These are phyloP conservation scores for Panellus pusillus DNA, from an alignment of 768 basidiomycete genomes.

Conservation along the genomic window DNA sequence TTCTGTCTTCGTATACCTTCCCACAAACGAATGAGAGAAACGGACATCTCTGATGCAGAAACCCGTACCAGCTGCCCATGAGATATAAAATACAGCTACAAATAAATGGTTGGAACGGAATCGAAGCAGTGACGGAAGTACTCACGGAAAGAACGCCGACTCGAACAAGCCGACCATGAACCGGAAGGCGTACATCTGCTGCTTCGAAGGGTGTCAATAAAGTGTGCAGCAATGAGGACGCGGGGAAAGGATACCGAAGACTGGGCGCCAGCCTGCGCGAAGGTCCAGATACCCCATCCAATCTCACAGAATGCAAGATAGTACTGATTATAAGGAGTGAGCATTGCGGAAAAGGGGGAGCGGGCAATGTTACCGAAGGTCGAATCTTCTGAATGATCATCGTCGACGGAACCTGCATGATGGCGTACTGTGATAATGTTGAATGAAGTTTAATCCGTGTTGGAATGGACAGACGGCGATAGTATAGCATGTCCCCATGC, in stretches of 20 bases:
- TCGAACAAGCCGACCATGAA: conserved; percentile 27
- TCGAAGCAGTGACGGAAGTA: not conserved
- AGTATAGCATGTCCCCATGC: conserved; percentile 28
- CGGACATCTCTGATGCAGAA: not conserved
- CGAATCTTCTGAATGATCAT: conserved; percentile 26
- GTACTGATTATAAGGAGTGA: conserved; percentile 4
- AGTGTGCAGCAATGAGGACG: not conserved
- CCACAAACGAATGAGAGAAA: not conserved
- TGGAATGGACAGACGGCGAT: conserved; percentile 19
- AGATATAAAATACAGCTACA: conserved; percentile 18
- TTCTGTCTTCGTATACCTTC: conserved; percentile 23
- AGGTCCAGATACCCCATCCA: conserved; percentile 28
- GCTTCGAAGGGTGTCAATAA: not conserved
- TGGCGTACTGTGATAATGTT: conserved; percentile 12
- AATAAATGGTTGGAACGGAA: not conserved
- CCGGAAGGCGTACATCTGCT: conserved; percentile 27
- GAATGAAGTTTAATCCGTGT: no score
- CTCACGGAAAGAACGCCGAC: conserved; percentile 25
- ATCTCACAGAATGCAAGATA: conserved; percentile 24
- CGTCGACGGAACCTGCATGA: conserved; percentile 25
- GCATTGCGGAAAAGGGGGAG: not conserved
- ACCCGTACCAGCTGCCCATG: conserved; percentile 26
- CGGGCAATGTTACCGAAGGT: conserved; percentile 15
- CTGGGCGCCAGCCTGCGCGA: conserved; percentile 27
- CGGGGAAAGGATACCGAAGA: conserved; percentile 9